phyloP scores from a whole-genome alignment of 2,329 filamentous ascomycete genomes.

The Phyllosticta capitalensis region DNA sequence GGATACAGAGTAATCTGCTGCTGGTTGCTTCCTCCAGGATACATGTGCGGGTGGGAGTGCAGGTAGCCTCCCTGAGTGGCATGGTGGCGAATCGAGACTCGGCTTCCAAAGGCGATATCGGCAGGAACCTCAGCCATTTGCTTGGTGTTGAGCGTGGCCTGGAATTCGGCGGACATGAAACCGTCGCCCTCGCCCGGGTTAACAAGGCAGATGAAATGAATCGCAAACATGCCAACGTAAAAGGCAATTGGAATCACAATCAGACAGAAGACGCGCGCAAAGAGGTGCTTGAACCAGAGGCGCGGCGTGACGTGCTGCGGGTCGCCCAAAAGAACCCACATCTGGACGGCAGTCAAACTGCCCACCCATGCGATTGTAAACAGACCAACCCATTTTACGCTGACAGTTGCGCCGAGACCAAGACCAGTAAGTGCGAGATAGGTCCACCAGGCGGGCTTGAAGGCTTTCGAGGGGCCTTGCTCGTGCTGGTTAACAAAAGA shows the following conservation, averaged over 20 bases:
- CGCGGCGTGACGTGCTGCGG: slow-evolving; percentile 75
- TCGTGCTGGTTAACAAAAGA: slow-evolving; percentile 97
- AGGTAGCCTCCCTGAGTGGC: slow-evolving; percentile 98
- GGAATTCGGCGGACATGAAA: slow-evolving; percentile 99
- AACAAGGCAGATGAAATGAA: slow-evolving; percentile 85
- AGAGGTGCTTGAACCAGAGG: slow-evolving; percentile 86
- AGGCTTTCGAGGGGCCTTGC: slow-evolving; percentile 78
- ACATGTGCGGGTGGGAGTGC: slow-evolving; percentile 96
- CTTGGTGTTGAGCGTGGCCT: slow-evolving; percentile 93
- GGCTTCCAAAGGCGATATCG: slow-evolving; percentile 82
- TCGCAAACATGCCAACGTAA: slow-evolving; percentile 94
- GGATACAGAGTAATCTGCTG: slow-evolving; percentile 97
- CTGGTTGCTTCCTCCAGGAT: slow-evolving; percentile 93
- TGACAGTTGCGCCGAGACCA: slow-evolving; percentile 78
- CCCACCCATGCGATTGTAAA: slow-evolving; percentile 99
- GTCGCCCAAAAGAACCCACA: slow-evolving; percentile 93
- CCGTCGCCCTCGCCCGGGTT: slow-evolving; percentile 97
- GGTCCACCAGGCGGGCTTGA: slow-evolving; percentile 92
- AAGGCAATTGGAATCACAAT: slow-evolving; percentile 82
- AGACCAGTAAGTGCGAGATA: slow-evolving; percentile 85
- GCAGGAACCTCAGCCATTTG: slow-evolving; percentile 91
- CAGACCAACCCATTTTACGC: slow-evolving; percentile 97
- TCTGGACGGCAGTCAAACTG: slow-evolving; percentile 76
- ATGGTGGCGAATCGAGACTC: slow-evolving; percentile 78
- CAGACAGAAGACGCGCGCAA: slow-evolving; percentile 82